phyloP scores from a whole-genome alignment of 116 monocot genomes.

The Dioscorea cayenensis region DNA sequence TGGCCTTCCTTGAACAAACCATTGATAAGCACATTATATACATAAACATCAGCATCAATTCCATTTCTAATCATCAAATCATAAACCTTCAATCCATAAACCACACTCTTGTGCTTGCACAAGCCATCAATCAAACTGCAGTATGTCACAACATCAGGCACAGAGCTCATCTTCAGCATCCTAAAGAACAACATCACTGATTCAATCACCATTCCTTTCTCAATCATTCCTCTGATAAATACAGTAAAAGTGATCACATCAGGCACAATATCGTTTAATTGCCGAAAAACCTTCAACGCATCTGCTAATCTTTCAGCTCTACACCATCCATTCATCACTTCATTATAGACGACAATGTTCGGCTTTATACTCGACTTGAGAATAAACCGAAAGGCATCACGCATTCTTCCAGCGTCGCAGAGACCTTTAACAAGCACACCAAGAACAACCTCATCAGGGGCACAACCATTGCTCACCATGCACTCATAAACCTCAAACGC shows the following conservation, averaged over 20 bases:
- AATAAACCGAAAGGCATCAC: slow-evolving; percentile 35
- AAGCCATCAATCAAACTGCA: slow-evolving; percentile 34
- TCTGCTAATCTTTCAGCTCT: slow-evolving; percentile 20
- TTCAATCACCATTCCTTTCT: slow-evolving; percentile 19
- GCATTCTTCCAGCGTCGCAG: slow-evolving; percentile 18
- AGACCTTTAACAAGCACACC: slow-evolving; percentile 44
- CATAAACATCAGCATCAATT: slow-evolving; percentile 28
- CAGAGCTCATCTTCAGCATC: slow-evolving; percentile 26
- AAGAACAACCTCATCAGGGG: slow-evolving; percentile 26
- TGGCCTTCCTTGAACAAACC: slow-evolving; percentile 19
- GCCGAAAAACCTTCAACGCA: slow-evolving; percentile 18
- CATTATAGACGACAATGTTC: slow-evolving; percentile 27
- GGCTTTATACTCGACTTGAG: slow-evolving; percentile 24
- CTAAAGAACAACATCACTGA: slow-evolving; percentile 39
- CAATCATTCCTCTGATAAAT: slow-evolving; percentile 36
- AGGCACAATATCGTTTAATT: slow-evolving; percentile 15
- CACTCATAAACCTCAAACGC: slow-evolving; percentile 25
- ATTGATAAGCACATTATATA: slow-evolving; percentile 48
- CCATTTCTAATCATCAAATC: slow-evolving; percentile 36
- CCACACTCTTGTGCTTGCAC: slow-evolving; percentile 28
- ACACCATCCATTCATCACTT: slow-evolving; percentile 41
- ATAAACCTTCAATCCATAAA: slow-evolving; percentile 23
- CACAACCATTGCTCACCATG: slow-evolving; percentile 19
- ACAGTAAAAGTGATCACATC: slow-evolving; percentile 42
- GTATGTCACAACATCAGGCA: slow-evolving; percentile 25